Conservation (phyloP, 352 stramenopile genomes). For the Pythium phragmiticola region DNA sequence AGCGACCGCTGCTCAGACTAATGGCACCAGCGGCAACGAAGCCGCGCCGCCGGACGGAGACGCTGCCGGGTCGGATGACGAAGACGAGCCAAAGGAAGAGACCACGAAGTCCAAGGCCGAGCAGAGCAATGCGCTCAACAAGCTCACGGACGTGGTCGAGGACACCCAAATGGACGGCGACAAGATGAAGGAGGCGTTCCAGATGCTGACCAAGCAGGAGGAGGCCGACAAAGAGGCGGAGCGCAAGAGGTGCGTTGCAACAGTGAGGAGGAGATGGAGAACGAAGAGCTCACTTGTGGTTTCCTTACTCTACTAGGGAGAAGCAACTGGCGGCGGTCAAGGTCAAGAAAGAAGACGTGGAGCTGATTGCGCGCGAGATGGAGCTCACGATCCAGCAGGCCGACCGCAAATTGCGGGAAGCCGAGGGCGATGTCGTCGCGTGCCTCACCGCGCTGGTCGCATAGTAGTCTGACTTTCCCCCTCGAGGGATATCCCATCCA, state of each 20-base stretch:
- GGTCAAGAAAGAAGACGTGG: slow-evolving; percentile 78
- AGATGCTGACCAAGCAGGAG: slow-evolving; percentile 73
- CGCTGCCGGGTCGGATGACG: slow-evolving; percentile 51
- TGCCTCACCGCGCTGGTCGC: slow-evolving; percentile 66
- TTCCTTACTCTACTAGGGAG: slow-evolving; percentile 34
- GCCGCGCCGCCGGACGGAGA: slow-evolving; percentile 8
- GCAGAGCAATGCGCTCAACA: slow-evolving; percentile 79
- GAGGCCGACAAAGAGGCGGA: slow-evolving; percentile 83
- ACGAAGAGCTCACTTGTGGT: background rate
- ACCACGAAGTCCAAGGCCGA: slow-evolving; percentile 79
- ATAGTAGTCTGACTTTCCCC: too few relatives aligned
- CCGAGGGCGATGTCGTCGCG: slow-evolving; percentile 63
- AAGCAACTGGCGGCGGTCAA: slow-evolving; percentile 82
- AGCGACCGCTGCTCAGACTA: slow-evolving; percentile 8
- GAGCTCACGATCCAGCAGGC: slow-evolving; percentile 68
- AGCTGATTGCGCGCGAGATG: slow-evolving; percentile 78
- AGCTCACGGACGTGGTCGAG: slow-evolving; percentile 82
- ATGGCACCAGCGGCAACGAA: slow-evolving; percentile 19
- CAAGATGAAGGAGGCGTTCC: slow-evolving; percentile 86
- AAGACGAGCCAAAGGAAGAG: slow-evolving; percentile 44
- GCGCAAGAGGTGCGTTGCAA: slow-evolving; percentile 41
- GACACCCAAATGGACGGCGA: slow-evolving; percentile 89
- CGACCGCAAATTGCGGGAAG: slow-evolving; percentile 83
- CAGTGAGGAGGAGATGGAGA: background rate
- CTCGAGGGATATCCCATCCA: slow-evolving; percentile 15